Evolutionary conservation across 306 rosid genomes (phyloP).

Genomic region (Medicago truncatula): DNA sequence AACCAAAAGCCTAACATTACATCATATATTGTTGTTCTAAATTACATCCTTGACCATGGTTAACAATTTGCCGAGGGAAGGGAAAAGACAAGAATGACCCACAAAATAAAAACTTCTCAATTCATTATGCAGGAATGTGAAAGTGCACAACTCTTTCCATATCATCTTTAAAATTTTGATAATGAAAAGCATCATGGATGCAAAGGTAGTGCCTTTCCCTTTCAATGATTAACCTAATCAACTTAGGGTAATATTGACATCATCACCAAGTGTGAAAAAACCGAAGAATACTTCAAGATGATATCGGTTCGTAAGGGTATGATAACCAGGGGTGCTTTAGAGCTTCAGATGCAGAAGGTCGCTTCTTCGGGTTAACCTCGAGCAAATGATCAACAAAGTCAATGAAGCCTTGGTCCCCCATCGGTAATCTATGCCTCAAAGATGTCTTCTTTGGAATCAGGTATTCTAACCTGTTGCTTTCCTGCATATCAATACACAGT

Average conservation of each 20-base stretch:
- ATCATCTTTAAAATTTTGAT: constrained; percentile 51
- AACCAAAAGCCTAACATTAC: constrained; percentile 58
- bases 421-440: constrained; percentile 91
- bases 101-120: constrained; percentile 52
- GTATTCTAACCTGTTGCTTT: constrained; percentile 87
- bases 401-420: constrained; percentile 98
- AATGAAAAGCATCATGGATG: constrained; percentile 47
- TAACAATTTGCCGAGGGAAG: constrained; percentile 51
- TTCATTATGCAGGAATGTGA: constrained; percentile 52
- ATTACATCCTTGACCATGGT: constrained; percentile 64
- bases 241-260: constrained; percentile 43
- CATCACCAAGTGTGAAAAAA: constrained; percentile 27
- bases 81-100: constrained; percentile 50
- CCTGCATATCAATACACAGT: constrained; percentile 57
- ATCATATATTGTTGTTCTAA: constrained; percentile 58
- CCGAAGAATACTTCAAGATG: constrained; percentile 62
- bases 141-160: constrained; percentile 56
- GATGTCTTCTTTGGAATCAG: constrained; percentile 96
- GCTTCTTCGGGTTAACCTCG: constrained; percentile 89
- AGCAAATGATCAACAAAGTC: constrained; percentile 89
- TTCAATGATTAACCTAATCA: constrained; percentile 40
- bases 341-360: constrained; percentile 95
- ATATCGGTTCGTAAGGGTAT: constrained; percentile 94
- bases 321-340: constrained; percentile 98
- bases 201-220: constrained; percentile 44